Conservation (phyloP, 163 green algal species). For the Scenedesmus sp. region DNA sequence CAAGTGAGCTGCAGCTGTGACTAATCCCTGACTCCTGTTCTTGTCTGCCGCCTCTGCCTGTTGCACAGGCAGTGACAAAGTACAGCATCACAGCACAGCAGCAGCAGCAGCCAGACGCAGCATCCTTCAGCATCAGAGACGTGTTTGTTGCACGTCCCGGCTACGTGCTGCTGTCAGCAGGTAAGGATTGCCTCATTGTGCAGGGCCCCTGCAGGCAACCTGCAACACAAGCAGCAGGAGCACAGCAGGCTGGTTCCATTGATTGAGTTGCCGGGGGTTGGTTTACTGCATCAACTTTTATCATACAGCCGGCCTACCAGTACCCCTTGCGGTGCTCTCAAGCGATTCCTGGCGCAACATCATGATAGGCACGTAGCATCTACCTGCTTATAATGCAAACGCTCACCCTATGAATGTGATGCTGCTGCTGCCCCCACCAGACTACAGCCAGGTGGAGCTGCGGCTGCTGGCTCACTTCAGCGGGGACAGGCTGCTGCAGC, state of each 20-base stretch:
- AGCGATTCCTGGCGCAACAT: no score
- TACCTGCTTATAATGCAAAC: no score
- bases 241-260: background rate
- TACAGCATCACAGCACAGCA: slow-evolving; percentile 51
- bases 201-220: background rate
- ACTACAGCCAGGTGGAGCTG: slow-evolving; percentile 79
- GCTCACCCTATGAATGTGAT: background rate
- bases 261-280: background rate
- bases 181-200: background rate
- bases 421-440: slow-evolving; percentile 55
- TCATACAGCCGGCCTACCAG: no score
- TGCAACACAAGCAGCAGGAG: background rate
- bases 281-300: no score
- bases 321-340: no score
- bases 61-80: slow-evolving; percentile 73
- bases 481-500: slow-evolving; percentile 49
- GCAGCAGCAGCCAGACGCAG: slow-evolving; percentile 21
- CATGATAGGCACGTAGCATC: no score
- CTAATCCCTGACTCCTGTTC: no score
- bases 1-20: background rate
- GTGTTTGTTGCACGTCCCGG: slow-evolving; percentile 61
- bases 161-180: slow-evolving; percentile 27
- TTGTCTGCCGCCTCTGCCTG: background rate
- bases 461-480: slow-evolving; percentile 71
- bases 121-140: slow-evolving; percentile 61